Base-by-base conservation (phyloP, 2,329 filamentous ascomycete species). In the Fulvia fulva region DNA sequence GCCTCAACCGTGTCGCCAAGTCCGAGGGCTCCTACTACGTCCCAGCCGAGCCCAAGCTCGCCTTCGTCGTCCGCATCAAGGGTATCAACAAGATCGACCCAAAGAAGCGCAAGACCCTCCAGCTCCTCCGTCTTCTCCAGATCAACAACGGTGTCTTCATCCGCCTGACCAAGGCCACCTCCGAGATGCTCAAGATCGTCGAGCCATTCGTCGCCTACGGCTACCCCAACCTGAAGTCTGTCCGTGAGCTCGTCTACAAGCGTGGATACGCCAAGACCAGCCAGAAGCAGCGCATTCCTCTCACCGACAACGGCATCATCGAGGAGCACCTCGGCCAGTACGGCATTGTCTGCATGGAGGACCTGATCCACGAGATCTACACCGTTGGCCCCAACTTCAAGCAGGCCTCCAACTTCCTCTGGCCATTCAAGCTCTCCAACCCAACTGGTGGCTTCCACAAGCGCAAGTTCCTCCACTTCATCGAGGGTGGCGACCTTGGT, bases 31-130 rank as follows among this genome's bases (percentile, higher is more conserved):
- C 86, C 77, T 94, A 93, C 86, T 94, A 95, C 81, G 89, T 99
- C 71, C 88, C 91, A 67, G 92, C 90, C 67, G 91, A 99, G 86
- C 82, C 90, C 77, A 97, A 96, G 83, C 84, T 99, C 75, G 91
- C 93, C 83, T 99, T 99, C 79, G 87, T 99, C 73, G 83, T 97
- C 80, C 93, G 94, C 79, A 99, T 99, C 86, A 99, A 99, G 91
- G 94, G 93, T 96, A 97, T 99, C 91, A 97, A 97, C 90, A 99
- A 99, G 90, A 97, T 99, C 74, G 87, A 95, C 77, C 94, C 94
- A 73, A 97, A 99, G 90, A 95, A 95, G 81, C 92, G 94, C 86
- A 99, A 99, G 88, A 97, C 96, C 76, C 87, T 99, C 73, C 94
- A 99, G 83, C 90, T 99, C 63, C 92, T 99, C 78, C 93, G 94